phyloP scores from a whole-genome alignment of 2,329 filamentous ascomycete species.

The Penicillium sp. region DNA sequence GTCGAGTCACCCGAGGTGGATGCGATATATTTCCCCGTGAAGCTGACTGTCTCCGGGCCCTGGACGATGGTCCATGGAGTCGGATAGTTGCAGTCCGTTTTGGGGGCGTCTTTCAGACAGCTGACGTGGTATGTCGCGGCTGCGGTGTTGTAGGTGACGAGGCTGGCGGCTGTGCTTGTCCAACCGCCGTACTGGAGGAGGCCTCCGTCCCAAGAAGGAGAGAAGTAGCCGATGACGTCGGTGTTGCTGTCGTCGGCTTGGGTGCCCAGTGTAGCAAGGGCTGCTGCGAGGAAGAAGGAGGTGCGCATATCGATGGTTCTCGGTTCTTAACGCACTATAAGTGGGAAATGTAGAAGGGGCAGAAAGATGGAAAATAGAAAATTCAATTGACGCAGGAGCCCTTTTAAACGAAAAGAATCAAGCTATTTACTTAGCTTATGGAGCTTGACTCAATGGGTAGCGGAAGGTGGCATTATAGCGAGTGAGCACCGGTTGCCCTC shows the following conservation, averaged over 20 bases:
- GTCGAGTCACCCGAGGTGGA: background rate
- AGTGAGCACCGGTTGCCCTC: too few relatives aligned
- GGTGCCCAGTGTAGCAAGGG: slow-evolving; percentile 2
- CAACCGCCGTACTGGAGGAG: slow-evolving; percentile 3
- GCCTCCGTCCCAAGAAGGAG: background rate
- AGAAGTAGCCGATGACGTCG: slow-evolving; percentile 11
- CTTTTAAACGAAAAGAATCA: background rate
- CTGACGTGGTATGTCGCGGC: slow-evolving; percentile 20
- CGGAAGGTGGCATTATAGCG: too few relatives aligned
- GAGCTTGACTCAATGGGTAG: too few relatives aligned
- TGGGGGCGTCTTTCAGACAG: slow-evolving; percentile 18
- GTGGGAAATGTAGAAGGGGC: background rate
- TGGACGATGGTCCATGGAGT: slow-evolving; percentile 21
- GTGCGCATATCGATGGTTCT: slow-evolving; percentile 2
- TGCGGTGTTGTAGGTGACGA: slow-evolving; percentile 16
- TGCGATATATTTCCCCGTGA: slow-evolving; percentile 17
- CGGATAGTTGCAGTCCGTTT: slow-evolving; percentile 17
- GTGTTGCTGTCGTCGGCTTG: slow-evolving; percentile 3
- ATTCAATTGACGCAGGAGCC: background rate
- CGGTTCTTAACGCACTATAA: too few relatives aligned
- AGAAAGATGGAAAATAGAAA: background rate
- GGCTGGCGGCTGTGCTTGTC: slow-evolving; percentile 19
- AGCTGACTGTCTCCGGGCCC: slow-evolving; percentile 17
- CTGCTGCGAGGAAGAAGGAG: slow-evolving; percentile 5
- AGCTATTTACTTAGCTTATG: too few relatives aligned